These are phyloP conservation scores for Inosperma sp. DNA, from an alignment of 768 basidiomycete genomes.

Conservation along the genomic window DNA sequence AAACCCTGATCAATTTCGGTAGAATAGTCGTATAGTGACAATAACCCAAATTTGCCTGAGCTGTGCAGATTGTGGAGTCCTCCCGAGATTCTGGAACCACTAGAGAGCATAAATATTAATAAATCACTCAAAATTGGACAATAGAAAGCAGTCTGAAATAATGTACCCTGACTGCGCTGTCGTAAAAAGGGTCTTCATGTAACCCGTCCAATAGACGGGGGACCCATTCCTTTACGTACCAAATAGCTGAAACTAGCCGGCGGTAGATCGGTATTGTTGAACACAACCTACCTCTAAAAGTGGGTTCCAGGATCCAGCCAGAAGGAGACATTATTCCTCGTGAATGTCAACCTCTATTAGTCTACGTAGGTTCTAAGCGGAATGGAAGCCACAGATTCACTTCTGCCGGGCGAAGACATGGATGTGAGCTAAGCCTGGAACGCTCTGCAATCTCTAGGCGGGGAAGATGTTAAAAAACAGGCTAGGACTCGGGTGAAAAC, in stretches of 20 bases:
- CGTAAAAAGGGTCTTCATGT: background rate
- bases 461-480: background rate
- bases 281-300: too few relatives aligned
- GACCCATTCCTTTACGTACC: slow-evolving; percentile 8
- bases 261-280: background rate
- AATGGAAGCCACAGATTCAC: background rate
- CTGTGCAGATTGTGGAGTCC: slow-evolving; percentile 8
- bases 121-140: too few relatives aligned
- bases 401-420: slow-evolving; percentile 72
- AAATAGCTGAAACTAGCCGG: background rate
- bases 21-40: slow-evolving; percentile 5
- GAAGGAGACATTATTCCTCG: background rate
- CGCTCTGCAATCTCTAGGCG: slow-evolving; percentile 70
- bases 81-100: slow-evolving; percentile 2
- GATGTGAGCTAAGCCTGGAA: slow-evolving; percentile 77
- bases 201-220: background rate
- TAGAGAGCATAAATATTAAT: slow-evolving; percentile 1
- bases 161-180: too few relatives aligned
- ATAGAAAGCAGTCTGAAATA: too few relatives aligned
- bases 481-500: background rate
- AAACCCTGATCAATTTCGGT: slow-evolving; percentile 6
- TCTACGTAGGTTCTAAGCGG: slow-evolving; percentile 7
- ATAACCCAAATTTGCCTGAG: slow-evolving; percentile 4
- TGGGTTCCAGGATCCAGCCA: background rate
- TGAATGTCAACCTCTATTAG: slow-evolving; percentile 7